Evolutionary conservation across 1,284 basidiomycete species (phyloP).

Genomic region (Pseudozyma flocculosa): DNA sequence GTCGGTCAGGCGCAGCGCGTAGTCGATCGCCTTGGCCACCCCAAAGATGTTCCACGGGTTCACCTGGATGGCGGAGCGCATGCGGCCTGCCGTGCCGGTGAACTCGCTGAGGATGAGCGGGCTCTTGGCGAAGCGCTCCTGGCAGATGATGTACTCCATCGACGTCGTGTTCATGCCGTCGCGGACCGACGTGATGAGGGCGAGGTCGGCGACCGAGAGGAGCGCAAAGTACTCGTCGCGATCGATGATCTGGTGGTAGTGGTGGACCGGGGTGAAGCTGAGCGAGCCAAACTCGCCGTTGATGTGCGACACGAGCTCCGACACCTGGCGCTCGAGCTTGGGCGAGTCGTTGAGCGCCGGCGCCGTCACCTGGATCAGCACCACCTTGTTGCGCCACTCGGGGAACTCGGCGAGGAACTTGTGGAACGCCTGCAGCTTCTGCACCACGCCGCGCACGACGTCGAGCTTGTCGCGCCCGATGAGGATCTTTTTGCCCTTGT

Average conservation of each 20-base stretch:
- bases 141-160: conserved; percentile 95
- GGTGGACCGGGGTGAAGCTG: conserved; percentile 97
- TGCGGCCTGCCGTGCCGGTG: conserved; percentile 89
- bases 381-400: conserved; percentile 86
- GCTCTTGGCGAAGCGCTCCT: conserved; percentile 71
- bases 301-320: conserved; percentile 92
- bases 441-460: conserved; percentile 93
- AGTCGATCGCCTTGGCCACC: conserved; percentile 90
- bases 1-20: conserved; percentile 77
- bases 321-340: conserved; percentile 88
- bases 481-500: conserved; percentile 97
- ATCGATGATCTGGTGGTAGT: conserved; percentile 96
- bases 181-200: conserved; percentile 89
- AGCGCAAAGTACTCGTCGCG: conserved; percentile 94
- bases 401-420: conserved; percentile 91
- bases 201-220: conserved; percentile 90
- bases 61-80: conserved; percentile 74
- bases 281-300: conserved; percentile 93
- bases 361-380: conserved; percentile 79
- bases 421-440: conserved; percentile 96
- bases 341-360: conserved; percentile 92
- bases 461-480: conserved; percentile 98
- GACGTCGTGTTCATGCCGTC: conserved; percentile 98
- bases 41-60: conserved; percentile 79
- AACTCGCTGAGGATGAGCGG: conserved; percentile 93